Evolutionary conservation across 2,329 filamentous ascomycete species (phyloP).

Genomic region (Colletotrichum incanum): DNA sequence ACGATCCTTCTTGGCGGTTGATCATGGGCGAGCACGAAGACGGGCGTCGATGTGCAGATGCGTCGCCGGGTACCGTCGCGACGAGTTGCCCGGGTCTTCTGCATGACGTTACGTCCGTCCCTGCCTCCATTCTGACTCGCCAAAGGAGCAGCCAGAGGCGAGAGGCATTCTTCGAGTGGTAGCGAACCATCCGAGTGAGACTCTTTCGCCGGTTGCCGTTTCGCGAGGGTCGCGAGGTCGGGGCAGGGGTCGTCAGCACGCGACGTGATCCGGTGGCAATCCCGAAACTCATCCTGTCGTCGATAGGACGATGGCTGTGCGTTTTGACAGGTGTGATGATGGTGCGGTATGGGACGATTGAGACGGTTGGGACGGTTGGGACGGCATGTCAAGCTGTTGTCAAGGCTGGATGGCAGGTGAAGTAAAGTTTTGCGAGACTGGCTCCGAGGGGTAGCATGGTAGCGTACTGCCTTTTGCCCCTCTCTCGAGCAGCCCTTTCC

Average conservation of each 20-base stretch:
- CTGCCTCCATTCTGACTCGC: slow-evolving; percentile 15
- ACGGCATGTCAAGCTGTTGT: slow-evolving; percentile 8
- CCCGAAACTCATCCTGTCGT: slow-evolving; percentile 27
- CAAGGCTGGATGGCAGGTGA: slow-evolving; percentile 35
- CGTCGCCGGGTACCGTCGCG: slow-evolving; percentile 21
- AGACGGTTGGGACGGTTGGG: slow-evolving; percentile 19
- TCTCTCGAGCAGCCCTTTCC: slow-evolving; percentile 7
- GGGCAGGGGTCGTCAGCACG: neutral
- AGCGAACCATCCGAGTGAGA: slow-evolving; percentile 8
- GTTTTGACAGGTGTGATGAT: slow-evolving; percentile 17
- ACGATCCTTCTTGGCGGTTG: slow-evolving; percentile 11
- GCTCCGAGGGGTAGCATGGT: neutral
- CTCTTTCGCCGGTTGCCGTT: slow-evolving; percentile 23
- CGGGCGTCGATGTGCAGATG: slow-evolving; percentile 14
- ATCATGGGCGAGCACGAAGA: neutral
- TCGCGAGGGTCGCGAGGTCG: slow-evolving; percentile 18
- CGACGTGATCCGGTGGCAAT: slow-evolving; percentile 22
- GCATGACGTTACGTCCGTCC: neutral
- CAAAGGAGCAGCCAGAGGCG: neutral
- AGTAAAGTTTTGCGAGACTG: slow-evolving; percentile 11
- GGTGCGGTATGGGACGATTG: slow-evolving; percentile 2
- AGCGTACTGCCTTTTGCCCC: neutral
- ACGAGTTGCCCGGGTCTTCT: slow-evolving; percentile 20
- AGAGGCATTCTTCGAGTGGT: neutral
- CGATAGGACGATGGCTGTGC: slow-evolving; percentile 30